phyloP scores from a whole-genome alignment of 192 early-diverging fungal species.

The Linnemannia zychae region DNA sequence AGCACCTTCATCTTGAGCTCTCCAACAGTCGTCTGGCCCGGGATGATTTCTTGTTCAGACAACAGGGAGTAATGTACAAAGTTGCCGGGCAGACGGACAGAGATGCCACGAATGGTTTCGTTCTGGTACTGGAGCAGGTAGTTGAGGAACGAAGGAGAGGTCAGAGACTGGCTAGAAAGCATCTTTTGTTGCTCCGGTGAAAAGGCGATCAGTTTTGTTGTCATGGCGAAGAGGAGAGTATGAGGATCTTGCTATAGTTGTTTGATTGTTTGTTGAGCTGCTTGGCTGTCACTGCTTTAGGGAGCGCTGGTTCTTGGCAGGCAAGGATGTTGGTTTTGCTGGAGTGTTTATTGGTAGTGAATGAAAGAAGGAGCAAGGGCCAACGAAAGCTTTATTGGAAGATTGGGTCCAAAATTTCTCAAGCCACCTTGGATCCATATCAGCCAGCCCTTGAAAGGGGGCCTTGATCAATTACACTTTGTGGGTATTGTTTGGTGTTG shows the following conservation, averaged over 20 bases:
- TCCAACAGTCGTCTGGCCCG: constrained; percentile 47
- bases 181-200: constrained; percentile 47
- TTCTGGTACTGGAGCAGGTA: constrained; percentile 54
- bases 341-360: neutral
- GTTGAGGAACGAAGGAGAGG: constrained; percentile 47
- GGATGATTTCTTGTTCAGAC: constrained; percentile 39
- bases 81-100: constrained; percentile 52
- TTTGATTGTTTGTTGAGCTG: neutral
- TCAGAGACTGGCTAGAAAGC: constrained; percentile 28
- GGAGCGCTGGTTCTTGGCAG: neutral
- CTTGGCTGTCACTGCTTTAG: neutral
- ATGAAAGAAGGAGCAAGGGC: neutral
- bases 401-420: neutral
- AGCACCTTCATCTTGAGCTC: constrained; percentile 57
- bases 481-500: neutral
- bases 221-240: constrained; percentile 9
- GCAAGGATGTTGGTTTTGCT: neutral
- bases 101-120: constrained; percentile 51
- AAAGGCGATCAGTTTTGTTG: constrained; percentile 52
- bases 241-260: neutral
- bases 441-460: neutral
- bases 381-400: neutral
- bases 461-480: neutral
- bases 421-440: constrained; percentile 6
- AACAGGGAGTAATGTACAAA: constrained; percentile 49